A percentile compares a stretch with the other conserved stretches of the same genome.
Conservation (phyloP, 805 yeast genomes). For the Candida ponderosae region DNA sequence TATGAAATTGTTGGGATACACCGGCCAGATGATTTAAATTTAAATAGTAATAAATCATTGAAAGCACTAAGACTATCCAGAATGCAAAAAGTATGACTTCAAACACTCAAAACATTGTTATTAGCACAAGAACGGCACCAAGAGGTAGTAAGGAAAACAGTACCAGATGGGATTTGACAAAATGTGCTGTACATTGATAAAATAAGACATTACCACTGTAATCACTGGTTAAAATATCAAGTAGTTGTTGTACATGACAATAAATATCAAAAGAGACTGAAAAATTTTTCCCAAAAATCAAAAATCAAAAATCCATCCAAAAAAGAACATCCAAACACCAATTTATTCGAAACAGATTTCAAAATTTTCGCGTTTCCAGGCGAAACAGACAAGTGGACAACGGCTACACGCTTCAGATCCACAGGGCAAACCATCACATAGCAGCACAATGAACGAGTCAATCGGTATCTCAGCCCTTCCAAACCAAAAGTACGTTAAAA, state of each 20-base stretch:
- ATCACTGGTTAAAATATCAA: too few relatives aligned
- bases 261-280: too few relatives aligned
- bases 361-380: too few relatives aligned
- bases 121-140: slow-evolving; percentile 40
- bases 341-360: too few relatives aligned
- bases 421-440: too few relatives aligned
- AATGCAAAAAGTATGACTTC: slow-evolving; percentile 1
- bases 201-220: too few relatives aligned
- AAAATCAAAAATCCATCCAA: too few relatives aligned
- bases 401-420: too few relatives aligned
- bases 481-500: slow-evolving; percentile 19
- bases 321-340: too few relatives aligned
- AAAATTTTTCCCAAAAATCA: too few relatives aligned
- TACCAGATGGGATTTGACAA: slow-evolving; percentile 34
- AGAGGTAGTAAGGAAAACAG: slow-evolving; percentile 21
- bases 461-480: slow-evolving; percentile 22
- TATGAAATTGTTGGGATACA: slow-evolving; percentile 16
- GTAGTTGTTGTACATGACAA: too few relatives aligned
- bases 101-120: slow-evolving; percentile 13
- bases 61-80: slow-evolving; percentile 24
- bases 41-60: slow-evolving; percentile 1
- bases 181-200: slow-evolving; percentile 24
- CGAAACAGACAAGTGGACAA: too few relatives aligned
- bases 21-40: slow-evolving; percentile 14
- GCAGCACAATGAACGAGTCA: slow-evolving; percentile 16